Evolutionary conservation across 2,329 filamentous ascomycete species (phyloP).

Genomic region (Pseudogymnoascus sp.): DNA sequence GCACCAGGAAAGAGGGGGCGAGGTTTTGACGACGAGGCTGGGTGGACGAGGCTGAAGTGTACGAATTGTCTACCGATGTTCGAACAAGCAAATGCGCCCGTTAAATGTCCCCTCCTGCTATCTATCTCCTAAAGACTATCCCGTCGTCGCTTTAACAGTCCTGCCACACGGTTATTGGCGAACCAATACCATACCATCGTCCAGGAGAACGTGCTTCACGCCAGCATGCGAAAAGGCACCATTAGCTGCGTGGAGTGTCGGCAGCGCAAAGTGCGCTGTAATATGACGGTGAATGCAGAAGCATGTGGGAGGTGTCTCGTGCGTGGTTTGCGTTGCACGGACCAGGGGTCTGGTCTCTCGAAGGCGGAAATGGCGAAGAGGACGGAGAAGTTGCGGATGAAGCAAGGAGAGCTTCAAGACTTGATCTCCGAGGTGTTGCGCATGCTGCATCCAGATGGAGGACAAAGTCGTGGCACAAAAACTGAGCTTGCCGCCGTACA

Average conservation of each 20-base stretch:
- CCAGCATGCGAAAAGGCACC: slow-evolving; percentile 28
- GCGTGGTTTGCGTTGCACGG: slow-evolving; percentile 36
- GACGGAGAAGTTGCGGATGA: slow-evolving; percentile 10
- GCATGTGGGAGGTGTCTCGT: slow-evolving; percentile 38
- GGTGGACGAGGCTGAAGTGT: neutral
- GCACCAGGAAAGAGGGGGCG: no score
- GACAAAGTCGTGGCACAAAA: neutral
- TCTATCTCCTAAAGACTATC: neutral
- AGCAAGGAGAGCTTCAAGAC: slow-evolving; percentile 23
- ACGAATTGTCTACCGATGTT: neutral
- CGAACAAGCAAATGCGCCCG: neutral
- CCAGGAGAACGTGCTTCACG: slow-evolving; percentile 13
- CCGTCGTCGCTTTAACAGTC: neutral
- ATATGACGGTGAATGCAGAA: slow-evolving; percentile 31
- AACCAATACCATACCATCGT: neutral
- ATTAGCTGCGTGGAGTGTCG: slow-evolving; percentile 35
- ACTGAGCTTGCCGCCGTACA: neutral
- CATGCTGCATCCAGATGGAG: slow-evolving; percentile 11
- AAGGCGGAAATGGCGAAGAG: slow-evolving; percentile 13
- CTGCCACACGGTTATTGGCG: neutral
- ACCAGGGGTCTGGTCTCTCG: slow-evolving; percentile 31
- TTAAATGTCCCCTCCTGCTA: neutral
- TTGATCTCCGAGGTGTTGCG: slow-evolving; percentile 18
- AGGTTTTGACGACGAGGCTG: neutral
- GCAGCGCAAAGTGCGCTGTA: slow-evolving; percentile 42